phyloP scores from a whole-genome alignment of 2,329 filamentous ascomycete species.

The Ophiostoma himal-ulmi region DNA sequence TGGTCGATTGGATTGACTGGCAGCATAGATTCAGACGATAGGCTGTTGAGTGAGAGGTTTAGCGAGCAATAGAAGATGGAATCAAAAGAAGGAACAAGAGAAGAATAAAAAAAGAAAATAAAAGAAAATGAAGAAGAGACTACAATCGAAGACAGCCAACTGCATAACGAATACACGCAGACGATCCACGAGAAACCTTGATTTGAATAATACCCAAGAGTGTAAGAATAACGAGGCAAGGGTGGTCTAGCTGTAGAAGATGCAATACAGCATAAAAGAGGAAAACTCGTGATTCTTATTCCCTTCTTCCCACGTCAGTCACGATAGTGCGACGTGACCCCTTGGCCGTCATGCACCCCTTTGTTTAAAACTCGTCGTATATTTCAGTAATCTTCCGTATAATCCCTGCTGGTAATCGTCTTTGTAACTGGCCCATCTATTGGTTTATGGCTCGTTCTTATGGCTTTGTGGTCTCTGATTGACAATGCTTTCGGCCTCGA shows the following conservation, averaged over 20 bases:
- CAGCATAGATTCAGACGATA: background rate
- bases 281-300: background rate
- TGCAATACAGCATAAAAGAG: background rate
- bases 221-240: background rate
- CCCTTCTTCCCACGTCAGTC: background rate
- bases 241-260: background rate
- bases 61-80: background rate
- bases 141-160: background rate
- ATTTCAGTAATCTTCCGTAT: background rate
- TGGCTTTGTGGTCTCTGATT: background rate
- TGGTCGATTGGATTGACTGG: background rate
- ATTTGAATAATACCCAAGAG: background rate
- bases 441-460: background rate
- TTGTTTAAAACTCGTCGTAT: background rate
- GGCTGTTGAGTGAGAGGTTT: background rate
- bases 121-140: background rate
- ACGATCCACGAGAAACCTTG: background rate
- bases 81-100: background rate
- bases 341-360: slow-evolving; percentile 5
- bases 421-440: background rate
- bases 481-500: background rate
- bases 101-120: background rate
- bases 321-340: background rate
- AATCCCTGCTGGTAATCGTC: background rate
- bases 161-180: background rate